These are phyloP conservation scores for Gynochthodes officinalis DNA, from an alignment of 257 asterid species.

Conservation along the genomic window DNA sequence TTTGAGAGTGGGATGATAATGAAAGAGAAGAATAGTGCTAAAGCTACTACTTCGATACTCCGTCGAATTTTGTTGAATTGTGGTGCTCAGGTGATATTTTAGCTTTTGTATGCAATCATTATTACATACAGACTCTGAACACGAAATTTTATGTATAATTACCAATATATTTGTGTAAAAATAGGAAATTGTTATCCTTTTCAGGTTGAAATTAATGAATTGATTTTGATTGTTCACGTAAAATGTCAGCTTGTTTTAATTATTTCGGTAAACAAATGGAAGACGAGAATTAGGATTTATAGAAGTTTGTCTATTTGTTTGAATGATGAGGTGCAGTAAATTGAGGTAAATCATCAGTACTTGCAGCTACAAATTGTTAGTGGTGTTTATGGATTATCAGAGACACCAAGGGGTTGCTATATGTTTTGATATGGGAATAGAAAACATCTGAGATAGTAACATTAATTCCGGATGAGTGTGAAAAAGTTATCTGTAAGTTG, in stretches of 20 bases:
- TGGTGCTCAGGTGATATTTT: constrained; percentile 61
- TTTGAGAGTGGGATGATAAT: constrained; percentile 35
- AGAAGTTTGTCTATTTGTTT: background rate
- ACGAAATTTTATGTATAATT: background rate
- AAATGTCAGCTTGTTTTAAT: background rate
- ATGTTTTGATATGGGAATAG: too few species aligned
- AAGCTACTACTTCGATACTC: constrained; percentile 46
- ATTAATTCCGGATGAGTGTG: background rate
- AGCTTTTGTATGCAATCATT: constrained; percentile 1
- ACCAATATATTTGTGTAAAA: background rate
- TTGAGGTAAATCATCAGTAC: background rate
- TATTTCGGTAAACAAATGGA: background rate
- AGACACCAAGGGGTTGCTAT: background rate
- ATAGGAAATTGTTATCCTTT: background rate
- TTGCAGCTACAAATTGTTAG: background rate
- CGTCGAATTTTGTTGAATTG: constrained; percentile 63
- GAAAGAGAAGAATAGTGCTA: constrained; percentile 68
- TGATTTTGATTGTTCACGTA: background rate
- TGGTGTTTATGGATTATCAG: background rate
- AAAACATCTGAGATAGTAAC: background rate
- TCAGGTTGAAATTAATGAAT: background rate
- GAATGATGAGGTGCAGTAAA: background rate
- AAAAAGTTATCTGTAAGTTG: background rate
- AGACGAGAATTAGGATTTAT: too few species aligned
- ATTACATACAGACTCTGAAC: too few species aligned